Conservation (phyloP, 2,329 filamentous ascomycete genomes). For the Phaeosphaeria sp. region DNA sequence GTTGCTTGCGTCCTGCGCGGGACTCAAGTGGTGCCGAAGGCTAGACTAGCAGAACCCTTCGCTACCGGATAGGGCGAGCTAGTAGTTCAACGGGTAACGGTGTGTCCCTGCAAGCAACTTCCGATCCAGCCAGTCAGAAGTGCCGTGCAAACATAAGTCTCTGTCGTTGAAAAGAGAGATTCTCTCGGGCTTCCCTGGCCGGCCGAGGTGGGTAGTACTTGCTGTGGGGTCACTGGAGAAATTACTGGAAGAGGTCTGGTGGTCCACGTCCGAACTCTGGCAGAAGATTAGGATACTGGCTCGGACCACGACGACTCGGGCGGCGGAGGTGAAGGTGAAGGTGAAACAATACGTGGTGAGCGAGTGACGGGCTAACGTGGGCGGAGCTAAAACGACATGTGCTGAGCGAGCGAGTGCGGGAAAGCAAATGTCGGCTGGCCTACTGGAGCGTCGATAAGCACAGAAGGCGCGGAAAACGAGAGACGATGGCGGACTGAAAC, state of each 20-base stretch:
- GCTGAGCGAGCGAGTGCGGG: conserved; percentile 29
- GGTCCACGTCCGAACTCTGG: background rate
- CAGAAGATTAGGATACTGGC: background rate
- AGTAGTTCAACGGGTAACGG: conserved; percentile 31
- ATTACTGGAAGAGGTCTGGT: background rate
- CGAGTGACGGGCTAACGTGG: background rate
- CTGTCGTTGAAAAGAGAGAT: conserved; percentile 8
- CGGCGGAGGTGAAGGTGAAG: no score
- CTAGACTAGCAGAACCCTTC: conserved; percentile 30
- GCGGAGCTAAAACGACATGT: conserved; percentile 18
- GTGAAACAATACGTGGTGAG: no score
- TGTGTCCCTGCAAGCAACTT: conserved; percentile 26
- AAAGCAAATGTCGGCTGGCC: conserved; percentile 23
- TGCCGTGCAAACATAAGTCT: conserved; percentile 10
- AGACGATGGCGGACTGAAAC: conserved; percentile 17
- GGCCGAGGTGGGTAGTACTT: background rate
- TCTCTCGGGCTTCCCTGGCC: conserved; percentile 1
- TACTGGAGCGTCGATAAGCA: conserved; percentile 28
- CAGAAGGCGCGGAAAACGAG: conserved; percentile 21
- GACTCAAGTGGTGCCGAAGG: conserved; percentile 30
- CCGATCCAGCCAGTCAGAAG: conserved; percentile 28
- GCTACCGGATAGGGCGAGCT: conserved; percentile 34
- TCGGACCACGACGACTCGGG: background rate
- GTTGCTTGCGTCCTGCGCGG: conserved; percentile 32
- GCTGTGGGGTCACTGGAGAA: background rate